A percentile compares a stretch with the other conserved stretches of the same genome.
Conservation (phyloP, 2,329 filamentous ascomycete species). For the Zopfia rhizophila region DNA sequence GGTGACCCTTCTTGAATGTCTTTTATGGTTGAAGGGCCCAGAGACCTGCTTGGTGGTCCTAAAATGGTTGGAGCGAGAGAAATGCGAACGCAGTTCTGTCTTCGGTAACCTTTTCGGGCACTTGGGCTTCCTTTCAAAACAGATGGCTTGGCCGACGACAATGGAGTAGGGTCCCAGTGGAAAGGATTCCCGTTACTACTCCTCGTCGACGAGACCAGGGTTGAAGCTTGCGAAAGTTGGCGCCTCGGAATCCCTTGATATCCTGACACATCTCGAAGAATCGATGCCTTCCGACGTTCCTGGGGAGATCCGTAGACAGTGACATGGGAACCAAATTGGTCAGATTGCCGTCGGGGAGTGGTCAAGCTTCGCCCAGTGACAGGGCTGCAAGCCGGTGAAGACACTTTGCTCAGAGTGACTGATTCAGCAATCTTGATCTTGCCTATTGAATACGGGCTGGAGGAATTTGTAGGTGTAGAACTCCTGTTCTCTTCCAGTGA, state of each 20-base stretch:
- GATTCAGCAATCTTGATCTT: conserved; percentile 48
- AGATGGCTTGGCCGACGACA: conserved; percentile 53
- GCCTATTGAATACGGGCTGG: conserved; percentile 30
- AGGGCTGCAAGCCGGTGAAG: conserved; percentile 40
- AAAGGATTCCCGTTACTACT: conserved; percentile 60
- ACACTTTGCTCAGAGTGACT: conserved; percentile 46
- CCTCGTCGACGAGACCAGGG: conserved; percentile 47
- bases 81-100: conserved; percentile 59
- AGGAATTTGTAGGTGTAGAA: conserved; percentile 21
- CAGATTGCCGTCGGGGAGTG: conserved; percentile 50
- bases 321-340: conserved; percentile 47
- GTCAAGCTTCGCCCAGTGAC: conserved; percentile 37
- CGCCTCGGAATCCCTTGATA: conserved; percentile 47
- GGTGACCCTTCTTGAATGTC: conserved; percentile 53
- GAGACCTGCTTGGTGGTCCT: conserved; percentile 48
- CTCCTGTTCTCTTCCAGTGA: conserved; percentile 16
- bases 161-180: conserved; percentile 54
- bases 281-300: conserved; percentile 38
- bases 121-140: conserved; percentile 58
- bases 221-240: conserved; percentile 53
- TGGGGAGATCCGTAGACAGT: conserved; percentile 55
- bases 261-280: conserved; percentile 44
- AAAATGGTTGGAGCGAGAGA: conserved; percentile 56
- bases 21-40: conserved; percentile 48
- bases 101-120: conserved; percentile 55